Percentiles rank a stretch among this genome's conserved stretches.
phyloP scores from a whole-genome alignment of 2,329 filamentous ascomycete genomes.

The Thielaviopsis cerberus region DNA sequence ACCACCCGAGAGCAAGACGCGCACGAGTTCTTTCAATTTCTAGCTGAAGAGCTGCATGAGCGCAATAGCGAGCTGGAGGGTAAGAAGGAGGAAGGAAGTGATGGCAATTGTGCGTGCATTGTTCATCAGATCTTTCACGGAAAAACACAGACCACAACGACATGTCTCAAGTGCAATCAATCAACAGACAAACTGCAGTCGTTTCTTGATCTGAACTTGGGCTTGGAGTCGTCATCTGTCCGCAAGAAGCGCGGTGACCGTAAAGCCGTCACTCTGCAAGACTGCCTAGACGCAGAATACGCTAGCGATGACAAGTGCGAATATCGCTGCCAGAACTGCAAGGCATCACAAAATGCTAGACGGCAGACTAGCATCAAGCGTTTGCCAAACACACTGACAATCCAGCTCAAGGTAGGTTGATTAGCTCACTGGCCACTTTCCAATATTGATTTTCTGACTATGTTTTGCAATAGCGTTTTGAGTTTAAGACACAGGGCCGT shows the following conservation, averaged over 20 bases:
- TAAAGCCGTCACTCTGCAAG: constrained; percentile 36
- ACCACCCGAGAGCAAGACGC: constrained; percentile 93
- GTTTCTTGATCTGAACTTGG: constrained; percentile 76
- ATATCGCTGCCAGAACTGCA: constrained; percentile 71
- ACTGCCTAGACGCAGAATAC: constrained; percentile 72
- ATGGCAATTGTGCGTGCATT: constrained; percentile 64
- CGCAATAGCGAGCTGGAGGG: constrained; percentile 47
- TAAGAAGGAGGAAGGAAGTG: constrained; percentile 40
- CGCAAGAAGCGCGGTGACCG: constrained; percentile 35
- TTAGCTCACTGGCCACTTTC: neutral
- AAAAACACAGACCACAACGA: constrained; percentile 75
- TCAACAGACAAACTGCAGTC: constrained; percentile 70
- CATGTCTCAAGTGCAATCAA: constrained; percentile 72
- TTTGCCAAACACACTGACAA: constrained; percentile 72
- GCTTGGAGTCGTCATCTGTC: constrained; percentile 58
- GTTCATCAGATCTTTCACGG: constrained; percentile 91
- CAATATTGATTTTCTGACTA: neutral
- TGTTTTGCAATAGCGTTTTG: constrained; percentile 38
- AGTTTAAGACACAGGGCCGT: constrained; percentile 43
- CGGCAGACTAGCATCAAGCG: constrained; percentile 72
- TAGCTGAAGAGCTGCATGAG: constrained; percentile 78
- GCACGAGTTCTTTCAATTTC: constrained; percentile 91
- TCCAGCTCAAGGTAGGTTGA: constrained; percentile 65
- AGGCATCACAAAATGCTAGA: constrained; percentile 56
- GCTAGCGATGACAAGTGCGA: constrained; percentile 74